These are phyloP conservation scores for Candida albicans DNA, from an alignment of 1,139 yeast genomes.

Conservation along the genomic window DNA sequence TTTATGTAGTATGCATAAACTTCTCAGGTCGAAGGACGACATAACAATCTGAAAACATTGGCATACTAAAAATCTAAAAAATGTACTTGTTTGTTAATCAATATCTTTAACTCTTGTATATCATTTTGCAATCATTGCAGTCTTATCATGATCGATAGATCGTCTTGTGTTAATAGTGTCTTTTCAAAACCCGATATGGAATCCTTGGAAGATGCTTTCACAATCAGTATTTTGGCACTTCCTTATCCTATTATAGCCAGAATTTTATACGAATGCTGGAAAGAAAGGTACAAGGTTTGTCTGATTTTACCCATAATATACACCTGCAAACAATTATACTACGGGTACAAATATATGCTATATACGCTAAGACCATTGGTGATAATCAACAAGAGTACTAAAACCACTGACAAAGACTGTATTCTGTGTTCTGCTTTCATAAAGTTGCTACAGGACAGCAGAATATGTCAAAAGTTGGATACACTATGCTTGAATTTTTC, in stretches of 20 bases:
- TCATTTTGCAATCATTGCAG: too few relatives aligned
- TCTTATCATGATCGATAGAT: too few relatives aligned
- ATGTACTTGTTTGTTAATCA: too few relatives aligned
- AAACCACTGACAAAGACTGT: neutral
- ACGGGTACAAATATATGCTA: conserved; percentile 13
- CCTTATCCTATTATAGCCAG: conserved; percentile 18
- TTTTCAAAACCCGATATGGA: neutral
- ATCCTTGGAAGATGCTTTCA: neutral
- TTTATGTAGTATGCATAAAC: too few relatives aligned
- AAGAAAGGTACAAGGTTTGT: neutral
- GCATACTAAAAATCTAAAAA: too few relatives aligned
- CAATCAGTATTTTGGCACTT: conserved; percentile 11
- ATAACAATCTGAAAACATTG: too few relatives aligned
- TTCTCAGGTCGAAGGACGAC: too few relatives aligned
- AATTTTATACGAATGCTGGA: conserved; percentile 16
- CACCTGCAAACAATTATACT: conserved; percentile 17
- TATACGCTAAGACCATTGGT: conserved; percentile 16
- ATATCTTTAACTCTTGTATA: too few relatives aligned
- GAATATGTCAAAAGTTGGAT: neutral
- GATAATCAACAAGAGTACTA: conserved; percentile 1
- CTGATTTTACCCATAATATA: conserved; percentile 13
- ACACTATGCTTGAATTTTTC: neutral
- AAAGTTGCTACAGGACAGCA: neutral
- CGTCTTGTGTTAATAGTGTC: too few relatives aligned
- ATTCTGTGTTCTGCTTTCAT: neutral